phyloP scores from a whole-genome alignment of 2,329 filamentous ascomycete genomes.

The Elsinoe fawcettii region DNA sequence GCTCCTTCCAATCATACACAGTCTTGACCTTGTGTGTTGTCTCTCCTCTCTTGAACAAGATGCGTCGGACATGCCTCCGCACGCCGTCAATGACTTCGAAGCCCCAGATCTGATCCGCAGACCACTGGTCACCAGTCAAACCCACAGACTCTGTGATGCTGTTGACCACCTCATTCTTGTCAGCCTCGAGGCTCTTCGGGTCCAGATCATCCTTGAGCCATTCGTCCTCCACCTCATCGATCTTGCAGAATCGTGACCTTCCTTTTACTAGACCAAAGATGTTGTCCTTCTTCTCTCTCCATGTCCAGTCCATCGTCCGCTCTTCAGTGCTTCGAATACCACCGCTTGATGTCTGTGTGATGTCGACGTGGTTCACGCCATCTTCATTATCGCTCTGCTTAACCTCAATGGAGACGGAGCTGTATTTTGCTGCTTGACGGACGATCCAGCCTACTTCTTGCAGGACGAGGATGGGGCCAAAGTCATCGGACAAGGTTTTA shows the following conservation, averaged over 20 bases:
- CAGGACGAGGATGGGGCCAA: conserved; percentile 56
- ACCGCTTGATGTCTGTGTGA: conserved; percentile 63
- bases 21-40: conserved; percentile 34
- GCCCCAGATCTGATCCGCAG: conserved; percentile 47
- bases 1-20: conserved; percentile 36
- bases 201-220: conserved; percentile 54
- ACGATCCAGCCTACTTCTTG: conserved; percentile 37
- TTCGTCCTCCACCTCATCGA: conserved; percentile 36
- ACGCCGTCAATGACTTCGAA: conserved; percentile 37
- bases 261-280: conserved; percentile 66
- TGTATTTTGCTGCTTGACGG: conserved; percentile 51
- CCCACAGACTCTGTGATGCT: conserved; percentile 42
- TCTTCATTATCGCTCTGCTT: conserved; percentile 44
- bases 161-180: conserved; percentile 38
- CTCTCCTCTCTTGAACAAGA: conserved; percentile 33
- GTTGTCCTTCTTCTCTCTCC: conserved; percentile 64
- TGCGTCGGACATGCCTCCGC: conserved; percentile 33
- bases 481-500: conserved; percentile 60
- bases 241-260: conserved; percentile 41
- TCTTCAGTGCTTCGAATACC: conserved; percentile 59
- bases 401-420: conserved; percentile 60
- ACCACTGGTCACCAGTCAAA: conserved; percentile 39
- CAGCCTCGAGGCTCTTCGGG: conserved; percentile 42
- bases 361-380: conserved; percentile 51
- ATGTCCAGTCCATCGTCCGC: conserved; percentile 50